Base-by-base conservation (phyloP, 148 eudicot species). In the Cornus controversa region DNA sequence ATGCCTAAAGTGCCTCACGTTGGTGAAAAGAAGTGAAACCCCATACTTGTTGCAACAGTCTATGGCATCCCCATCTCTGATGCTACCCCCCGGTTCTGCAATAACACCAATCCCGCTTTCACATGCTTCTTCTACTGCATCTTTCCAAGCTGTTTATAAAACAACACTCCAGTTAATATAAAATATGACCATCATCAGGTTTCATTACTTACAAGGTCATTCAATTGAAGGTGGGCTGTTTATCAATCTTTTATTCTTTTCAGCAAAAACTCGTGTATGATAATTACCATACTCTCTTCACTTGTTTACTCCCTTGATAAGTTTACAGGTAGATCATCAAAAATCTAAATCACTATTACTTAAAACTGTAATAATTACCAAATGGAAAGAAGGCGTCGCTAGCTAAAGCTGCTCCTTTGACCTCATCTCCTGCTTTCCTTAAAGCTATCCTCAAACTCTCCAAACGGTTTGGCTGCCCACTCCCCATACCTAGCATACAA, bases 371-470 rank as follows among this genome's bases (percentile, higher is more conserved):
- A 10, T 36, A 75, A 13, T 83, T 91, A 93, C 99, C 98, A 75
- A 96, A 96, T 68, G 98, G 99, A 77, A 96, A 96, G 90, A 96
- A 96, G n/a, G 99, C 99, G 83, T 96, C 99, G 70, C 99, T 96
- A 22, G 98, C 99, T 84, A 96, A 89, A 80, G 98, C 93, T 69
- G 98, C 97, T 79, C 98, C 99, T 80, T 91, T 88, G 78, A 90
- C 90, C 72, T 96, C 91, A 64, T 90, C 90, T 79, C 98, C 98
- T 15, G 98, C 99, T 89, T 96, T 96, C 84, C 83, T 91, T 81
- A 84, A 74, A 74, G 99, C 99, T 72, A 96, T 88, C 81, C 99
- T 93, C 85, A 96, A 82, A 83, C 98, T 96, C 85, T 96, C 99
- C 69, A 84, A 69, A 72, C 99, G 98, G 83, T 93, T 96, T 5